These are phyloP conservation scores for Cutaneotrichosporon daszewskae DNA, from an alignment of 1,284 basidiomycete species.

Conservation along the genomic window DNA sequence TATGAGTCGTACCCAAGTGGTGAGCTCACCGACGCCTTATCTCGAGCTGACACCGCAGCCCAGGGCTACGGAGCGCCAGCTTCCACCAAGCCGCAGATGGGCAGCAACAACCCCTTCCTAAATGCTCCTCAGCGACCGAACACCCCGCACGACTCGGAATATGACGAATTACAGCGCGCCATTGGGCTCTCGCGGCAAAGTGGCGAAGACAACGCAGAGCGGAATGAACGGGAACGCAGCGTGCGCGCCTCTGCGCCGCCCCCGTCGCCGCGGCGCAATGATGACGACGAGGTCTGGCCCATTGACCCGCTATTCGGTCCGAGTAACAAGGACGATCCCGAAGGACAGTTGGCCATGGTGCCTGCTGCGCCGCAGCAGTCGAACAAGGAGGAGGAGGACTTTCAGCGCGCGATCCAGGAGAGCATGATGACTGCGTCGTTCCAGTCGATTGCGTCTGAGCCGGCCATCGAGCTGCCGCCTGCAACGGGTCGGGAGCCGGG, in stretches of 20 bases:
- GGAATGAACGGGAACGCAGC: slow-evolving; percentile 27
- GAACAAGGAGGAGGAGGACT: slow-evolving; percentile 37
- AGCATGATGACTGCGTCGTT: slow-evolving; percentile 44
- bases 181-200: slow-evolving; percentile 16
- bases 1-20: no score
- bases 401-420: slow-evolving; percentile 40
- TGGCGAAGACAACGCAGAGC: neutral
- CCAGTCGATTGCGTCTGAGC: slow-evolving; percentile 24
- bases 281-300: slow-evolving; percentile 3
- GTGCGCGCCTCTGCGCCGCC: slow-evolving; percentile 38
- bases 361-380: slow-evolving; percentile 3
- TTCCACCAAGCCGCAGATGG: slow-evolving; percentile 1
- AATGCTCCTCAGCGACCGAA: no score
- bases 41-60: no score
- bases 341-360: slow-evolving; percentile 27
- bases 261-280: slow-evolving; percentile 24
- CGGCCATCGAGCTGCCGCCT: slow-evolving; percentile 12
- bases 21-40: no score
- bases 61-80: no score
- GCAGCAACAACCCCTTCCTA: slow-evolving; percentile 19
- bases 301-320: slow-evolving; percentile 32
- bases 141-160: no score
- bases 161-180: slow-evolving; percentile 23
- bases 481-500: slow-evolving; percentile 15
- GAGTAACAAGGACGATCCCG: slow-evolving; percentile 30